A percentile compares a stretch with the other conserved stretches of the same genome.
These are phyloP conservation scores for Pichia exigua DNA, from an alignment of 805 yeast genomes.

Conservation along the genomic window DNA sequence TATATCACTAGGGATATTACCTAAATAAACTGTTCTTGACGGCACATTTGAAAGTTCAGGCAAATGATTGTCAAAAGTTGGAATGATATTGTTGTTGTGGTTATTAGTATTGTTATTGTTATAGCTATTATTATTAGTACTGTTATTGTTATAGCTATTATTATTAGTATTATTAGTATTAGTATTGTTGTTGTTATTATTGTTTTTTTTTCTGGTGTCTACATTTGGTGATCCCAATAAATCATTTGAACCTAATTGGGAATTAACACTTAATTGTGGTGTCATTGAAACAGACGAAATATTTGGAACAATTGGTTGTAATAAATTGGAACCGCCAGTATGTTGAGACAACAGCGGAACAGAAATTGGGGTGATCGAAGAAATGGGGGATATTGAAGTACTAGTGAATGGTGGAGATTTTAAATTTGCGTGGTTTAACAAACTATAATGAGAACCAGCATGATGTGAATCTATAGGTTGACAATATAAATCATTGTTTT, in stretches of 20 bases:
- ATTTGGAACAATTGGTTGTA: neutral
- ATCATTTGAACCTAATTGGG: slow-evolving; percentile 5
- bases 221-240: neutral
- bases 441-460: neutral
- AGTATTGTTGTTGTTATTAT: neutral
- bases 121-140: neutral
- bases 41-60: slow-evolving; percentile 16
- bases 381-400: neutral
- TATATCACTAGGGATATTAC: slow-evolving; percentile 77
- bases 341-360: slow-evolving; percentile 1
- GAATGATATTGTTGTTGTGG: neutral
- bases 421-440: neutral
- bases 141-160: too few species aligned
- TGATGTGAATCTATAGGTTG: neutral
- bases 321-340: neutral
- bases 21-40: slow-evolving; percentile 83
- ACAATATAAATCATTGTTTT: neutral
- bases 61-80: neutral
- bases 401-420: slow-evolving; percentile 7
- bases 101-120: neutral
- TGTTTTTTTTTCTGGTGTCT: too few species aligned
- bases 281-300: slow-evolving; percentile 10
- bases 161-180: neutral
- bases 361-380: neutral
- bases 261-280: slow-evolving; percentile 12